Evolutionary conservation across 495 filamentous ascomycete species (phyloP), one percentile per base, ranked within the genome.

Genomic region (Chaetomidium leptoderma): DNA sequence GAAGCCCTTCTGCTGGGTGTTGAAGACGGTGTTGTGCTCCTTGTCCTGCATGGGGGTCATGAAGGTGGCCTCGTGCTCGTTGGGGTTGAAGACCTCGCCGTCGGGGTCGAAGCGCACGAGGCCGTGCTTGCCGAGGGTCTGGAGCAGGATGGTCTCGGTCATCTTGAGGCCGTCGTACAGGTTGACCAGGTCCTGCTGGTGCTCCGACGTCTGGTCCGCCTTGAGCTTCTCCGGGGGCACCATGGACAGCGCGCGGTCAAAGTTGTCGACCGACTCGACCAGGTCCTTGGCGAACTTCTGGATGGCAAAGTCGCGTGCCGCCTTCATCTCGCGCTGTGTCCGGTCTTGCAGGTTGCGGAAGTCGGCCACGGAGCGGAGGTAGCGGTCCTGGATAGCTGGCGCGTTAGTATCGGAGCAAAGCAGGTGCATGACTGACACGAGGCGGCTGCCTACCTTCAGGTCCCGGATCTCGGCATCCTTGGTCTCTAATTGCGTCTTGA

Each of bases 311-410:
- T 95, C 89, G 59, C 85, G 86, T 37, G 91, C 88, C 33, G 80
- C 71, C 68, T 95, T 87, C 72, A 93, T 84, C 44, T 98, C 95
- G 63, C 95, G 90, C 74, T 88, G 86, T 7, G 90, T 92, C 64
- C 93, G 89, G 61, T 95, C 90, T 78, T 97, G 92, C 36, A 97
- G 87, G 77, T 97, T 98, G 65, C 89, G 89, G 81, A 92, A 97
- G 61, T 97, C 93, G 70, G 93, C 93, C 59, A 96, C 88, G 44
- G 85, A 86, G 64, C 93, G 93, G 48, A 93, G 83, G 72, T 88
- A 95, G 76, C 87, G 91, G 73, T 97, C 92, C 93, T 97, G 64
- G 4, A 21, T 4, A 19, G 40, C 21, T 29, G 39, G 11, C 42
- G 45, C 13, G n/a, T 58, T 37, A 63, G 51, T 14, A 53, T 30